Conservation (phyloP, 164 flowering plant genomes). For the Pachysandra terminalis region DNA sequence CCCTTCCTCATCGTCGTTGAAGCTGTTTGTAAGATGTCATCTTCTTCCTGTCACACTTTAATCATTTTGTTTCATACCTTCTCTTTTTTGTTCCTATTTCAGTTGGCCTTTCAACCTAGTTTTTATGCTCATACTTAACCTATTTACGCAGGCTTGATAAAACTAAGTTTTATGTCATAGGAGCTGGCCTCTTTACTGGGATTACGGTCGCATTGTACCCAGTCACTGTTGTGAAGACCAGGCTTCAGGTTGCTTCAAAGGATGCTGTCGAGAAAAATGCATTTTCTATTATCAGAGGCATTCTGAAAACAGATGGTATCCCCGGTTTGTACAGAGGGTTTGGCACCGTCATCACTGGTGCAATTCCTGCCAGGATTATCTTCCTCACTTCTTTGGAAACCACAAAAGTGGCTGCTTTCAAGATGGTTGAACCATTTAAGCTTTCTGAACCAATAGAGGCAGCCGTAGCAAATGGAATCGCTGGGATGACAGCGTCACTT, state of each 20-base stretch:
- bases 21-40: too few relatives aligned
- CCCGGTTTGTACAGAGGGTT: constrained; percentile 93
- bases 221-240: constrained; percentile 85
- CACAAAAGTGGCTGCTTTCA: constrained; percentile 74
- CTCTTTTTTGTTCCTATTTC: background rate
- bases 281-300: constrained; percentile 58
- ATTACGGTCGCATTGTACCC: constrained; percentile 89
- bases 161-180: constrained; percentile 83
- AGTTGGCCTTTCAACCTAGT: background rate
- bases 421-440: constrained; percentile 63
- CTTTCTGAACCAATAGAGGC: constrained; percentile 84
- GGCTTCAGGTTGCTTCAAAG: constrained; percentile 85
- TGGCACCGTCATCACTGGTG: constrained; percentile 94
- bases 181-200: constrained; percentile 97
- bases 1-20: too few relatives aligned
- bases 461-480: constrained; percentile 91
- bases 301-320: constrained; percentile 76
- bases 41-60: background rate
- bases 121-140: constrained; percentile 12
- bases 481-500: constrained; percentile 88
- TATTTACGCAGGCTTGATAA: constrained; percentile 84
- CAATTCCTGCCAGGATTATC: constrained; percentile 86
- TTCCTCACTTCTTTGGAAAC: constrained; percentile 92
- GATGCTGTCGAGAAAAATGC: constrained; percentile 72
- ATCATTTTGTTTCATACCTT: background rate